Base-by-base conservation (phyloP, 495 filamentous ascomycete species). In the Xylaria bambusicola region DNA sequence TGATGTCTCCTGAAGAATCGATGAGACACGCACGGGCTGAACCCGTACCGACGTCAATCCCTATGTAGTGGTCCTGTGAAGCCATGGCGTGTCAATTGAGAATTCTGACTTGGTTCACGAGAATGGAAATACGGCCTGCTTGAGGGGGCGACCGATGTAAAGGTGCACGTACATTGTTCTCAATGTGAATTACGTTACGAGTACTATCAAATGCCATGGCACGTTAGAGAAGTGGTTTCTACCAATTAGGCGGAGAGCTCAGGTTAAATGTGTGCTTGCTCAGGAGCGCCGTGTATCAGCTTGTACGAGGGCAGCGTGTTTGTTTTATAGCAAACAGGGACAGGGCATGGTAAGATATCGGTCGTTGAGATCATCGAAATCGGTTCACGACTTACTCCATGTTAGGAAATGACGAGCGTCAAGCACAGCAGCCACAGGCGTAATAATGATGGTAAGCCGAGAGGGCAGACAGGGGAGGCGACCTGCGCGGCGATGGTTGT, bases 21-120 rank as follows among this genome's bases (percentile, higher is more conserved):
- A 98, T 95, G 72, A 98, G 88, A 77, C 93, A 97, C 15, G 93
- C 94, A 67, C 94, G 84, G 18, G 93, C 92, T 68, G 92, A 96
- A 46, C 94, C 93, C 6, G 94, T 98, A 45, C 94, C 94, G 52
- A 98, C 94, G 71, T 98, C 94, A 56, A 97, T 90, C 42, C 93
- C 93, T 66, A 97, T 92, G 72, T 89, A 97, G 61, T 86, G 75
- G 53, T 82, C 71, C 72, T 77, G 66, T 21, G 60, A 58, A 23
- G 47, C 33, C 40, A 57, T 42, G 20, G 47, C 9, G 26, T 46
- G 68, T 71, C 52, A 71, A 71, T 68, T 62, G 20, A 58, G 7
- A 27, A 1, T 36, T 10, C 47, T 26, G 8, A 49, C 3, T 8
- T 21, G 31, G 10, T 7, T 40, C 44, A 7, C 6, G 21, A 24